Evolutionary conservation across 116 monocot species (phyloP).

Genomic region (Thalassia testudinum): DNA sequence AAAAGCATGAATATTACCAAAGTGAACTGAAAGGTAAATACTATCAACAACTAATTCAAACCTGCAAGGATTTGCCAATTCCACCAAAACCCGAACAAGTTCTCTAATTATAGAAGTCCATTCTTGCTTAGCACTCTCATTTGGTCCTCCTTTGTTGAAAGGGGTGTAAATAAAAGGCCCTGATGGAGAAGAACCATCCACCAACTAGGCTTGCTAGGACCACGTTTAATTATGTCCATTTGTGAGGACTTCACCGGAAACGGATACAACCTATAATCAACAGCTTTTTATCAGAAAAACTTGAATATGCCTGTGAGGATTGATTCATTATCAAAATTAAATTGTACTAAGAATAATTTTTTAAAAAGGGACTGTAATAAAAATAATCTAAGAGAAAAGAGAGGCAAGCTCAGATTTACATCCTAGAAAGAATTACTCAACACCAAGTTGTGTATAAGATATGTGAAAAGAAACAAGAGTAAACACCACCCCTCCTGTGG

Average conservation of each 20-base stretch:
- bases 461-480: no score
- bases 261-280: constrained; percentile 64
- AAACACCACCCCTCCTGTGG: no score
- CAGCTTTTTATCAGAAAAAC: no score
- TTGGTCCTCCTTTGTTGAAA: constrained; percentile 56
- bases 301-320: no score
- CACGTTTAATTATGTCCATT: constrained; percentile 83
- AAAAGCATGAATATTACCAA: constrained; percentile 92
- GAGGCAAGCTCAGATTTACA: no score
- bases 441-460: no score
- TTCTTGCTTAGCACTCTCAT: constrained; percentile 41
- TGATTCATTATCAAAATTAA: no score
- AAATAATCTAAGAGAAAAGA: no score
- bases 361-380: no score
- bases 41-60: constrained; percentile 84
- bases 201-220: constrained; percentile 79
- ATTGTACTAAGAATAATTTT: no score
- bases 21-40: constrained; percentile 85
- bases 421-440: no score
- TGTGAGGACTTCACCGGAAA: constrained; percentile 76
- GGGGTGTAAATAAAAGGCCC: constrained; percentile 99
- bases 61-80: constrained; percentile 92
- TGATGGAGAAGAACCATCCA: constrained; percentile 82
- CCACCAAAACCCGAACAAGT: constrained; percentile 87
- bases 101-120: constrained; percentile 90